A percentile compares a stretch with the other conserved stretches of the same genome.
Evolutionary conservation across 2,329 filamentous ascomycete genomes (phyloP).

Genomic region (Fusarium fujikuroi): DNA sequence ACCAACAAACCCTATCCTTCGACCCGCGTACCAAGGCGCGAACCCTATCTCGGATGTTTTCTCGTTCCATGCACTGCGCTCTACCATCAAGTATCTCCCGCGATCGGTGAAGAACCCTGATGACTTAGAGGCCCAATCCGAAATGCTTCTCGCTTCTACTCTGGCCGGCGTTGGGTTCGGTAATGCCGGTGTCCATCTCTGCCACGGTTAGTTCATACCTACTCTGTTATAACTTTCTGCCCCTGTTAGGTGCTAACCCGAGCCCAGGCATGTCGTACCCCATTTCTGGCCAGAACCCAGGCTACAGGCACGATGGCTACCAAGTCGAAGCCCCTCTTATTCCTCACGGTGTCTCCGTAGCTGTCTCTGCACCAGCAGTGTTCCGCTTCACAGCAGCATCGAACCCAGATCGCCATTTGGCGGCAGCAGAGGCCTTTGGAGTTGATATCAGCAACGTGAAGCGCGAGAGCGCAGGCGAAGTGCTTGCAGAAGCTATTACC

Average conservation of each 20-base stretch:
- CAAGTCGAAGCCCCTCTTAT: constrained; percentile 81
- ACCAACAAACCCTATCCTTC: constrained; percentile 87
- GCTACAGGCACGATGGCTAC: constrained; percentile 91
- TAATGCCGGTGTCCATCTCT: constrained; percentile 92
- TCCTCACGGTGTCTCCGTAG: constrained; percentile 94
- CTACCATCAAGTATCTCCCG: constrained; percentile 92
- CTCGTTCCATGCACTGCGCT: constrained; percentile 83
- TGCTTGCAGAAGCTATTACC: constrained; percentile 83
- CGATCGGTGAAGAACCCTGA: constrained; percentile 88
- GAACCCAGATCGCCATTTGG: constrained; percentile 91
- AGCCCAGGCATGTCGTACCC: constrained; percentile 89
- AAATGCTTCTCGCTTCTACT: constrained; percentile 96
- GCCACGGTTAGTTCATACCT: constrained; percentile 60
- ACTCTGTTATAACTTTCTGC: neutral
- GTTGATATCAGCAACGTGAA: constrained; percentile 90
- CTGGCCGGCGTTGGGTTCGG: constrained; percentile 96
- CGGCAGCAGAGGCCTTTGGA: constrained; percentile 89
- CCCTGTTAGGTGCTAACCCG: constrained; percentile 16
- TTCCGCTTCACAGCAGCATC: constrained; percentile 93
- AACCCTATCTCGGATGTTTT: constrained; percentile 99
- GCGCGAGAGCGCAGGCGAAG: constrained; percentile 87
- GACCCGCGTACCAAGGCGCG: constrained; percentile 95
- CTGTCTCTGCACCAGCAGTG: constrained; percentile 90
- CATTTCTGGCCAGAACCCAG: constrained; percentile 92
- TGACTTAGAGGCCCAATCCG: constrained; percentile 89